Percentiles rank a stretch among this genome's conserved stretches.
phyloP scores from a whole-genome alignment of 441 rosid genomes.

The Bocquillonia castaneifolia region DNA sequence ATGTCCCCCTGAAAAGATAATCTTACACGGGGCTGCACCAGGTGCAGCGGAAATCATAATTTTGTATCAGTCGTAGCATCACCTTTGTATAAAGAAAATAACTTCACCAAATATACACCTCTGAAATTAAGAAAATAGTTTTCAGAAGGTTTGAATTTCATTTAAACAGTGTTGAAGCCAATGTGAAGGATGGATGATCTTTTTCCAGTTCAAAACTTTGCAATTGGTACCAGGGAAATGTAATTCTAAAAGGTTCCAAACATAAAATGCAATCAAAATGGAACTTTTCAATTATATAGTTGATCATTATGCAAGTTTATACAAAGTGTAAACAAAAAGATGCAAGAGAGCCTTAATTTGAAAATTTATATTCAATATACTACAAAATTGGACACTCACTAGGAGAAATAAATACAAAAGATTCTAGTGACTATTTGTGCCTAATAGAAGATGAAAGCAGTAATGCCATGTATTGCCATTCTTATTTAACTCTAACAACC shows the following conservation, averaged over 20 bases:
- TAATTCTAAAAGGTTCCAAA: not conserved
- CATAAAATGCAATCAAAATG: not conserved
- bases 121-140: slow-evolving; percentile 2
- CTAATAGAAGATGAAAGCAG: not conserved
- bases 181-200: not conserved
- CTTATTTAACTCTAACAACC: not conserved
- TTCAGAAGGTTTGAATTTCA: not conserved
- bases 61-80: slow-evolving; percentile 15
- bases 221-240: not conserved
- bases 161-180: not conserved
- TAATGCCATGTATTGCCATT: not conserved
- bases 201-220: not conserved
- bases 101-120: slow-evolving; percentile 16
- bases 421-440: not conserved
- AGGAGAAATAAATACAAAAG: too few relatives aligned
- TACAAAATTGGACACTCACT: too few relatives aligned
- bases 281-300: too few relatives aligned
- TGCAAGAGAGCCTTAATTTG: too few relatives aligned
- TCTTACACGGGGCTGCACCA: not conserved
- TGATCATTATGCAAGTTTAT: too few relatives aligned
- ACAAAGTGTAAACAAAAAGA: too few relatives aligned
- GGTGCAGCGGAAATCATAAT: not conserved
- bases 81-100: slow-evolving; percentile 22
- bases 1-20: not conserved
- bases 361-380: too few relatives aligned